These are phyloP conservation scores for Solanum medicagineum DNA, from an alignment of 257 asterid species.

Conservation along the genomic window DNA sequence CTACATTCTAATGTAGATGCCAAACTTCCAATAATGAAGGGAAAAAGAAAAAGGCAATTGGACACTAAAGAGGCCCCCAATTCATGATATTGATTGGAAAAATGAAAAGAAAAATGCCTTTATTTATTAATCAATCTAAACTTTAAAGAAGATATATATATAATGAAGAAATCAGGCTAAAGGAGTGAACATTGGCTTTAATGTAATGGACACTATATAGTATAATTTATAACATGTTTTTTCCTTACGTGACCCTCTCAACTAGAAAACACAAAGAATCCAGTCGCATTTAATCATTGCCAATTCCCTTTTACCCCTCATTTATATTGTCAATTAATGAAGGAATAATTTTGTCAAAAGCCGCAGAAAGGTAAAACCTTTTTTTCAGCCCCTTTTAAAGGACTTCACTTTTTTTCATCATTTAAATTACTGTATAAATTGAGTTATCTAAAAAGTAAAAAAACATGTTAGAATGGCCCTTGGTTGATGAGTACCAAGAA, in stretches of 20 bases:
- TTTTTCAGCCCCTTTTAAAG: background rate
- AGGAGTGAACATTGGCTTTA: slow-evolving; percentile 11
- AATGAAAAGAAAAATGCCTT: background rate
- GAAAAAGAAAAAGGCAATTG: background rate
- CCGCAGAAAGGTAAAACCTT: background rate
- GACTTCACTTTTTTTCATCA: slow-evolving; percentile 22
- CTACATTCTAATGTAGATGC: fast-evolving
- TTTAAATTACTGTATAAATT: background rate
- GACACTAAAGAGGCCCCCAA: background rate
- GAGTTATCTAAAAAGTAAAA: background rate
- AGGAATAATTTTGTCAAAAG: background rate
- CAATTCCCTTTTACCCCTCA: background rate
- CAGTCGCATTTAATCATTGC: background rate
- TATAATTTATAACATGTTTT: background rate
- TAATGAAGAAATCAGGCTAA: slow-evolving; percentile 12
- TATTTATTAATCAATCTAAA: background rate
- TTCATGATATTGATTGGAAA: background rate
- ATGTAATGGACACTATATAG: background rate
- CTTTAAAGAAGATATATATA: background rate
- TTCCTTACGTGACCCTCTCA: background rate
- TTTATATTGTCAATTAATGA: background rate
- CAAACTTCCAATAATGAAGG: background rate
- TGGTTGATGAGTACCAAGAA: background rate
- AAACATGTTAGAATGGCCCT: background rate
- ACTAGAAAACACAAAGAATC: background rate